These are phyloP conservation scores for Fraxinus dipetala DNA, from an alignment of 305 asterid species.

Conservation along the genomic window DNA sequence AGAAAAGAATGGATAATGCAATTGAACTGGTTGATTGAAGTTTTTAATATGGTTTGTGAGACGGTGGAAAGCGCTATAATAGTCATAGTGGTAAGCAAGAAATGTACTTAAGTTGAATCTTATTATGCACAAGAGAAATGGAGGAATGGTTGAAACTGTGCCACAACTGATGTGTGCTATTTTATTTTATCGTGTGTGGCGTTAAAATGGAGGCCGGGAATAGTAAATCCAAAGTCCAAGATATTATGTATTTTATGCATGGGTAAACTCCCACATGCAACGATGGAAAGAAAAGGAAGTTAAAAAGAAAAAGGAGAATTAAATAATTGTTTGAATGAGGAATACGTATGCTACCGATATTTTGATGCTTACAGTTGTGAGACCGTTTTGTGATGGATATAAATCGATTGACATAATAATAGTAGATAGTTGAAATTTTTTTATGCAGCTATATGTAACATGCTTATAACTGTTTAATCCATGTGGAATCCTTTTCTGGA, in stretches of 20 bases:
- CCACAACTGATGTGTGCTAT: not conserved
- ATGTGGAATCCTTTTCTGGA: not conserved
- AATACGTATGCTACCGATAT: not conserved
- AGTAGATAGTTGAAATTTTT: not conserved
- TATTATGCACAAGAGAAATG: not conserved
- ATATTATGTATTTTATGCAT: not conserved
- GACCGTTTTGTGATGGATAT: not conserved
- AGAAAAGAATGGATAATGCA: not conserved
- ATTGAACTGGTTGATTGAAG: not conserved
- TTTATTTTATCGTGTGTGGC: not conserved
- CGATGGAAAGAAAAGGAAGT: not conserved
- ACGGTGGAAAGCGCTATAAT: not conserved
- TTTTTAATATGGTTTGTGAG: not conserved
- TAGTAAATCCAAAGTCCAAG: not conserved
- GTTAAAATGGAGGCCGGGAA: not conserved
- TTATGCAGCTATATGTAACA: not conserved
- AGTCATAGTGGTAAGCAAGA: not conserved
- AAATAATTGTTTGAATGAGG: not conserved
- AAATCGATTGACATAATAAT: not conserved
- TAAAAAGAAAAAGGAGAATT: not conserved
- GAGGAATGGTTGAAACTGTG: not conserved
- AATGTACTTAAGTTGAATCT: not conserved
- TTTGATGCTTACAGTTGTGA: not conserved
- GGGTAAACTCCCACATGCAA: not conserved
- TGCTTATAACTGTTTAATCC: not conserved